Evolutionary conservation across 441 rosid genomes (phyloP).

Genomic region (Erodium chrysanthum): DNA sequence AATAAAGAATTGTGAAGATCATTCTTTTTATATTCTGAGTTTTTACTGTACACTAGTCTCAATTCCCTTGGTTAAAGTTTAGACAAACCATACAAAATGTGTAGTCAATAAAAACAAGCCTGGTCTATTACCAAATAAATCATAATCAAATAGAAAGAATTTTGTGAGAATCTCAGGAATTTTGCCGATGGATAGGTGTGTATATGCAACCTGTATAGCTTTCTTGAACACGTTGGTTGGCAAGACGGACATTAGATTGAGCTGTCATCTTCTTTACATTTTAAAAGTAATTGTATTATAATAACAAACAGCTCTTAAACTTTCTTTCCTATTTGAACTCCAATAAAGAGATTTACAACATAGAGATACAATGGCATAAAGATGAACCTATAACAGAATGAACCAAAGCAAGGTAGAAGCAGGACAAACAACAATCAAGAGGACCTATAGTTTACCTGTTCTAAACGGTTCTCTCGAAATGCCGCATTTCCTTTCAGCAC

Average conservation of each 20-base stretch:
- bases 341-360: background rate
- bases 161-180: too few species aligned
- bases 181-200: too few species aligned
- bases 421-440: background rate
- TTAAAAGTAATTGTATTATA: background rate
- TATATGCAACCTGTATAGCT: background rate
- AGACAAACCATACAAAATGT: background rate
- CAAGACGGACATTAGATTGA: background rate
- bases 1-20: background rate
- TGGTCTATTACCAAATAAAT: background rate
- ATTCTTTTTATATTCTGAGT: too few species aligned
- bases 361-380: background rate
- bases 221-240: background rate
- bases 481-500: constrained; percentile 5
- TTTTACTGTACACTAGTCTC: background rate
- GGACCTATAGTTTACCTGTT: background rate
- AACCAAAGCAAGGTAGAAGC: background rate
- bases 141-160: background rate
- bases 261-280: background rate
- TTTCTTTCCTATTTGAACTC: background rate
- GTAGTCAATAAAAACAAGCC: background rate
- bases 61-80: background rate
- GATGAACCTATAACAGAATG: background rate
- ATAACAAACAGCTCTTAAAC: background rate
- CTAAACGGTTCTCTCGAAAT: constrained; percentile 7